Conservation (phyloP, 345 rosid species). For the Salix brachista region DNA sequence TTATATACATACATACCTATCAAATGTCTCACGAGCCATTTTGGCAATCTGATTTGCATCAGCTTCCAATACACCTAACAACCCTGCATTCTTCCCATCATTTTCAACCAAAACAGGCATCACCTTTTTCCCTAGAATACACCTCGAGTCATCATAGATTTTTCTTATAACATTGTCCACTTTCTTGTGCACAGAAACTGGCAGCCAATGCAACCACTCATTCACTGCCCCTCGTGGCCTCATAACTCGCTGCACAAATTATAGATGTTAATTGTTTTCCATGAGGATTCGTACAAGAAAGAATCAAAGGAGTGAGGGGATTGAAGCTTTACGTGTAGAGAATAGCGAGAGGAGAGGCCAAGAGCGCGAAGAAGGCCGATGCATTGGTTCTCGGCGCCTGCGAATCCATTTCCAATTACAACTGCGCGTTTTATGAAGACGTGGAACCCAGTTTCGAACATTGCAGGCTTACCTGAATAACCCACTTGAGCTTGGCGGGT, state of each 20-base stretch:
- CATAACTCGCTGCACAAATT: slow-evolving; percentile 11
- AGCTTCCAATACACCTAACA: slow-evolving; percentile 17
- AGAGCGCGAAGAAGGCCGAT: slow-evolving; percentile 79
- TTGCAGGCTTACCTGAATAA: slow-evolving; percentile 19
- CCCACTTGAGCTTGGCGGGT: slow-evolving; percentile 8
- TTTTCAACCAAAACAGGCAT: not conserved
- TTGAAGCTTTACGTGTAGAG: slow-evolving; percentile 38
- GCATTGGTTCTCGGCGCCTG: slow-evolving; percentile 94
- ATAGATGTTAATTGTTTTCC: too few relatives aligned
- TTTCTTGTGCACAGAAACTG: slow-evolving; percentile 14
- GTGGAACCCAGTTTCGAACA: slow-evolving; percentile 10
- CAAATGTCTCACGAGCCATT: slow-evolving; percentile 22
- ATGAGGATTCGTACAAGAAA: not conserved
- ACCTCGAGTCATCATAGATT: not conserved
- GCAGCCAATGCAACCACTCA: slow-evolving; percentile 25
- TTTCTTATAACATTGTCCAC: not conserved
- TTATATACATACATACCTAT: not conserved
- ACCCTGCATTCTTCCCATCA: slow-evolving; percentile 7
- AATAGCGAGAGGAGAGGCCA: slow-evolving; percentile 62
- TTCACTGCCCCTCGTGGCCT: slow-evolving; percentile 26
- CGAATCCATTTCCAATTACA: slow-evolving; percentile 76
- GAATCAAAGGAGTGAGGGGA: not conserved
- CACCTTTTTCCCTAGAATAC: not conserved
- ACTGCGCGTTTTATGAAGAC: slow-evolving; percentile 51
- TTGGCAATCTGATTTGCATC: slow-evolving; percentile 27